These are phyloP conservation scores for Russula brevipes DNA, from an alignment of 768 basidiomycete species.

Conservation along the genomic window DNA sequence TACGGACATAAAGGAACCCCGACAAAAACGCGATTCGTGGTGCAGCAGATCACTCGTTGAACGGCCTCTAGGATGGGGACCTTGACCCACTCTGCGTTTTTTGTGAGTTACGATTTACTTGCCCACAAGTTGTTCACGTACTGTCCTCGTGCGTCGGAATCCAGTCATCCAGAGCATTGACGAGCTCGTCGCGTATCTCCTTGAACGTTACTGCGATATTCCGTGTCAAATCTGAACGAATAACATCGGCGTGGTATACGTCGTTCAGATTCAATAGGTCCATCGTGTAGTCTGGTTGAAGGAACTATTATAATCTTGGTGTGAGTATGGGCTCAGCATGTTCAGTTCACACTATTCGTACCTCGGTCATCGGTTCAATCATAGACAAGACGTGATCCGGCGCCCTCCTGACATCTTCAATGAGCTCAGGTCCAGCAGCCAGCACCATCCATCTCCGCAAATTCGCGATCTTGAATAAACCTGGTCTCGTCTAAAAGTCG, in stretches of 20 bases:
- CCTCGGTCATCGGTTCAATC: slow-evolving; percentile 38
- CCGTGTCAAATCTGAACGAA: slow-evolving; percentile 30
- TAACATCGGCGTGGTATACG: slow-evolving; percentile 27
- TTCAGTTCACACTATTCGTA: slow-evolving; percentile 24
- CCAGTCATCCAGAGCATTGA: slow-evolving; percentile 29
- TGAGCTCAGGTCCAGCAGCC: slow-evolving; percentile 37
- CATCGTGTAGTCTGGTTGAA: slow-evolving; percentile 37
- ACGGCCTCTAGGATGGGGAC: slow-evolving; percentile 26
- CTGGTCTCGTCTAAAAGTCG: slow-evolving; percentile 20
- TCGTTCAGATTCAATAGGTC: slow-evolving; percentile 25
- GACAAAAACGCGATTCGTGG: slow-evolving; percentile 34
- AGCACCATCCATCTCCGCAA: slow-evolving; percentile 45
- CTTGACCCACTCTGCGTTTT: slow-evolving; percentile 28
- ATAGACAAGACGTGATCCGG: slow-evolving; percentile 44
- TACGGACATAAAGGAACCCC: slow-evolving; percentile 34
- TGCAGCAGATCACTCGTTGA: slow-evolving; percentile 30
- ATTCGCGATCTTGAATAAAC: slow-evolving; percentile 41
- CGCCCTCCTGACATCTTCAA: slow-evolving; percentile 48
- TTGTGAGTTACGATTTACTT: slow-evolving; percentile 26
- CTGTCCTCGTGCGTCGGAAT: slow-evolving; percentile 29
- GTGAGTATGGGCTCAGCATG: neutral
- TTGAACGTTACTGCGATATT: slow-evolving; percentile 26
- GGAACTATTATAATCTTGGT: slow-evolving; percentile 23
- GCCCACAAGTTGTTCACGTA: neutral
- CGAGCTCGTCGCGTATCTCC: slow-evolving; percentile 29